These are phyloP conservation scores for Rhodotorula kratochvilovae DNA, from an alignment of 768 basidiomycete genomes.

Conservation along the genomic window DNA sequence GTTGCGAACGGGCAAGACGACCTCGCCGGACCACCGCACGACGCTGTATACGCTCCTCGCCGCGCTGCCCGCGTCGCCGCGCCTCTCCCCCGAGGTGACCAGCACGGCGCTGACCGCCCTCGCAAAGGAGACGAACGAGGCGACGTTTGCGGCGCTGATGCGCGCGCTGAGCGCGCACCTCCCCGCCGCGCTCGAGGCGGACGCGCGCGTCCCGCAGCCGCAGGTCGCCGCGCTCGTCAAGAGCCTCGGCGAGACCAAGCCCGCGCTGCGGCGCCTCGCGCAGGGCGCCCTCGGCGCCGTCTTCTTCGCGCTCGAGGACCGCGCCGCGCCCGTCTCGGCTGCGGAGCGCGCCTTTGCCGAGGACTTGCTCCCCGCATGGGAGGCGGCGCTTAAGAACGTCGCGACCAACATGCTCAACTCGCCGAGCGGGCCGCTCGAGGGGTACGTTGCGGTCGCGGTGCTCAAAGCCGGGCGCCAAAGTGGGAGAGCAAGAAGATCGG, in stretches of 20 bases:
- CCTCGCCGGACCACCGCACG: conserved; percentile 77
- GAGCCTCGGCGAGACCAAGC: conserved; percentile 68
- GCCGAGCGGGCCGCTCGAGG: conserved; percentile 69
- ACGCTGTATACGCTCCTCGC: conserved; percentile 74
- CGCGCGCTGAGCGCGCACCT: conserved; percentile 61
- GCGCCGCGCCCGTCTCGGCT: not conserved
- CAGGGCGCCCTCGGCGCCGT: conserved; percentile 61
- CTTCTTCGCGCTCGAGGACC: conserved; percentile 50
- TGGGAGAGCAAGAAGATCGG: conserved; percentile 51
- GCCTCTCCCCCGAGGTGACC: conserved; percentile 54
- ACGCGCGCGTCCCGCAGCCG: conserved; percentile 6
- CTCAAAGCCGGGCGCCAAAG: conserved; percentile 58
- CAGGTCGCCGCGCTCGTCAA: conserved; percentile 56
- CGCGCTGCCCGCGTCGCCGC: conserved; percentile 48
- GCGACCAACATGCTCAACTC: conserved; percentile 60
- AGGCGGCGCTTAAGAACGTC: conserved; percentile 64
- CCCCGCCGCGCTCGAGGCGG: conserved; percentile 52
- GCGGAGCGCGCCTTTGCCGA: conserved; percentile 57
- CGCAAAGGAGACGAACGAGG: conserved; percentile 74
- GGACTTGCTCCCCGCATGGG: conserved; percentile 60
- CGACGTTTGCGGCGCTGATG: conserved; percentile 57
- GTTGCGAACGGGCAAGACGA: conserved; percentile 76
- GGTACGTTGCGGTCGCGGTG: conserved; percentile 68
- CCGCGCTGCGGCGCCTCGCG: conserved; percentile 59
- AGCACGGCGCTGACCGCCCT: conserved; percentile 52